Evolutionary conservation across 257 asterid genomes (phyloP).

Genomic region (Solanum pinnatisectum): DNA sequence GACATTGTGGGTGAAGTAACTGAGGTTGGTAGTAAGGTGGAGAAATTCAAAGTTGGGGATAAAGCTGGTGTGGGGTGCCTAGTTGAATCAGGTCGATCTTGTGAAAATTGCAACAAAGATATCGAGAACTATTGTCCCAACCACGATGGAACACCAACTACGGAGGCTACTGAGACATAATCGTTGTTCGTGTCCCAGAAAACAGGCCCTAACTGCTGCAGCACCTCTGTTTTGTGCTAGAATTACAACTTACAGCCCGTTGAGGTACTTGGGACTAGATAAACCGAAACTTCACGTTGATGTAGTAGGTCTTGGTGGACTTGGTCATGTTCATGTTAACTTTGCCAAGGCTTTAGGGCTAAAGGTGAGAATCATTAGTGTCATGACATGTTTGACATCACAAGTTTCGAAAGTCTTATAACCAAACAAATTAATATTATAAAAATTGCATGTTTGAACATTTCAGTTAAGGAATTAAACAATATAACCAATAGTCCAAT

Average conservation of each 20-base stretch:
- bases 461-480: too few species aligned
- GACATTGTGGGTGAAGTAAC: conserved; percentile 28
- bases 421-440: too few species aligned
- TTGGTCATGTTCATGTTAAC: conserved; percentile 8
- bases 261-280: not conserved
- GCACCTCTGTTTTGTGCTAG: conserved; percentile 10
- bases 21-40: conserved; percentile 34
- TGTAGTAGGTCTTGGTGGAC: conserved; percentile 9
- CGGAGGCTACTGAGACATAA: conserved; percentile 2
- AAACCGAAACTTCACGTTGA: not conserved
- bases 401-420: too few species aligned
- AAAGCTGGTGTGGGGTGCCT: conserved; percentile 30
- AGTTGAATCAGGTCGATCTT: conserved; percentile 26
- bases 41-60: conserved; percentile 23
- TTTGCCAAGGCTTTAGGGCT: conserved; percentile 5
- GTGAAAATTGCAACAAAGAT: conserved; percentile 15
- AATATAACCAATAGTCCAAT: too few species aligned
- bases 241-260: not conserved
- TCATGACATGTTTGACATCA: too few species aligned
- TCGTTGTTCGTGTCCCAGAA: not conserved
- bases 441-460: too few species aligned
- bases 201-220: not conserved
- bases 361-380: conserved; percentile 1
- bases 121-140: conserved; percentile 13
- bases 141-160: not conserved